A percentile compares a stretch with the other conserved stretches of the same genome.
These are phyloP conservation scores for Polygonum maritimum DNA, from an alignment of 148 eudicot species.

Conservation along the genomic window DNA sequence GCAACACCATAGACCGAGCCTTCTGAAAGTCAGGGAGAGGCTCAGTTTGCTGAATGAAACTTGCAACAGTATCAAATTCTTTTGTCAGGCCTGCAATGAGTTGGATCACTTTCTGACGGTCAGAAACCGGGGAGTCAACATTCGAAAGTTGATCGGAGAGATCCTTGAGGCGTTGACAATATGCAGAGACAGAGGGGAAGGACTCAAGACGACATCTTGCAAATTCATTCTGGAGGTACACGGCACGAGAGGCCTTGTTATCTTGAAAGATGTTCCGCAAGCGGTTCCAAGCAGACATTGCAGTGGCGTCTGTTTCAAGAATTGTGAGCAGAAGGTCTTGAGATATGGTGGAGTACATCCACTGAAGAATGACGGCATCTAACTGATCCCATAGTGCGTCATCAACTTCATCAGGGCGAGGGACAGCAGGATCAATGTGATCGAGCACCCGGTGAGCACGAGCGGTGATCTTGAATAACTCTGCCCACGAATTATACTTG, in stretches of 20 bases:
- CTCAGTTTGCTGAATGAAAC: background rate
- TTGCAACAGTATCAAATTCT: background rate
- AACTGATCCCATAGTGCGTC: background rate
- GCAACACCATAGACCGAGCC: background rate
- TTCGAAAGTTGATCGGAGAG: constrained; percentile 13
- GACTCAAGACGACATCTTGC: background rate
- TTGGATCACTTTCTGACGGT: constrained; percentile 12
- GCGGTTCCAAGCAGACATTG: background rate
- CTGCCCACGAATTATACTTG: no score
- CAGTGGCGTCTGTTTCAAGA: constrained; percentile 8
- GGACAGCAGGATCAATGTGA: background rate
- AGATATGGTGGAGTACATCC: constrained; percentile 29
- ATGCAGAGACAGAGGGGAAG: constrained; percentile 1
- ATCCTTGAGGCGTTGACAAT: no score
- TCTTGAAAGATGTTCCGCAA: constrained; percentile 19
- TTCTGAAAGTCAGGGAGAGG: background rate
- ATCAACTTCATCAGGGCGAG: background rate
- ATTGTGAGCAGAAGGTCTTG: constrained; percentile 16
- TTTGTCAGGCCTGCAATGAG: background rate
- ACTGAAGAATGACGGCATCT: constrained; percentile 17
- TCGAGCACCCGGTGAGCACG: no score
- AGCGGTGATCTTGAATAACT: no score
- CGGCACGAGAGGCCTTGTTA: constrained; percentile 15
- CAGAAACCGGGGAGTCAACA: constrained; percentile 12
- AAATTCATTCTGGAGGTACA: constrained; percentile 16